Evolutionary conservation across 2,329 filamentous ascomycete genomes (phyloP).

Genomic region (Rhexocercosporidium sp.): DNA sequence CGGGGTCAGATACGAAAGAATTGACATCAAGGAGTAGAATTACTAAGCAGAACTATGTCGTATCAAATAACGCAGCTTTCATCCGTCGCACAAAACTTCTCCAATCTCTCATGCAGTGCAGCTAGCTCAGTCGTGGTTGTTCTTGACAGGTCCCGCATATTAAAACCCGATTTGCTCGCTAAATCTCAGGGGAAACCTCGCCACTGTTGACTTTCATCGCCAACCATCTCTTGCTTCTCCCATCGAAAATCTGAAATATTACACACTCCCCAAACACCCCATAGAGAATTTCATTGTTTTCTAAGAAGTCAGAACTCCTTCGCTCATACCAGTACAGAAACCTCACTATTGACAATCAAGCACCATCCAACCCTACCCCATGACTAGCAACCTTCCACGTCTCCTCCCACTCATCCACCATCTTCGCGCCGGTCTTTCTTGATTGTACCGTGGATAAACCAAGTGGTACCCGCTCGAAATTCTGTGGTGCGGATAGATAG

Average conservation of each 20-base stretch:
- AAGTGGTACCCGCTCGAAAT: not conserved
- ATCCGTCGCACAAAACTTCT: not conserved
- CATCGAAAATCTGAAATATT: not conserved
- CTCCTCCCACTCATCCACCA: not conserved
- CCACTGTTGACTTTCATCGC: not conserved
- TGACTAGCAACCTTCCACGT: not conserved
- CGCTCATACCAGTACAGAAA: not conserved
- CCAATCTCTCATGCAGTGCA: not conserved
- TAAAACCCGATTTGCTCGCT: not conserved
- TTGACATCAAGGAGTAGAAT: too few relatives aligned
- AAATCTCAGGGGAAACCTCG: not conserved
- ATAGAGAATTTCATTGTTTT: not conserved
- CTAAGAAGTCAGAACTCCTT: not conserved
- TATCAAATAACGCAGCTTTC: too few relatives aligned
- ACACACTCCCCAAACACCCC: not conserved
- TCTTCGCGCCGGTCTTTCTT: not conserved
- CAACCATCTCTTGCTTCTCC: not conserved
- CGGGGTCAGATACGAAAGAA: too few relatives aligned
- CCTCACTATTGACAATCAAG: not conserved
- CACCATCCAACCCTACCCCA: not conserved
- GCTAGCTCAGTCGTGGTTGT: not conserved
- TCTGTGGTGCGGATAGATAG: not conserved
- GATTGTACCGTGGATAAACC: not conserved
- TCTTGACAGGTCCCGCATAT: too few relatives aligned
- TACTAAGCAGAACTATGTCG: too few relatives aligned